Evolutionary conservation across 73 alveolate genomes (phyloP), one percentile per base, ranked within the genome.

Genomic region (Stentor roeselii): DNA sequence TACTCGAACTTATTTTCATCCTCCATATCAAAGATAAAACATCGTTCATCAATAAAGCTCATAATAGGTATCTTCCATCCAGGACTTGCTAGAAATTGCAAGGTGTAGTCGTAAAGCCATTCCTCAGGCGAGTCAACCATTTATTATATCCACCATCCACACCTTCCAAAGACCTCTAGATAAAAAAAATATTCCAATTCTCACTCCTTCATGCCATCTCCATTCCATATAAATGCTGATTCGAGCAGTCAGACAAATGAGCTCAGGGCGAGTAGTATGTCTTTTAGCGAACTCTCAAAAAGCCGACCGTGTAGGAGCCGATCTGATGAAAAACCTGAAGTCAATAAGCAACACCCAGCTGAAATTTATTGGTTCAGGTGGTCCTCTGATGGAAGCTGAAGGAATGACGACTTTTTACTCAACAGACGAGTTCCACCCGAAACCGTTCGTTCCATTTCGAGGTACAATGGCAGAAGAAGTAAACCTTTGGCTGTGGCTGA

Each of bases 11-110:
- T 95, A 84, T 95, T 95, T 84, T 95, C 98, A 36, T 93, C 97
- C 41, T 95, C 98, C 75, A 82, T 89, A 82, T 95, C 99, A 86
- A 95, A 95, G 38, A 92, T 83, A 3, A 90, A 42, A 83, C 98
- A 95, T 85, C 93, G 86, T 85, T 95, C 96, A 34, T 82, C 88
- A 27, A 92, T 83, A 87, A 92, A 92, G 60, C 82, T 60, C 90
- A 88, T 86, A 36, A 92, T 84, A 6, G 97, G 97, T 3, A 88
- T 84, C 76, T 87, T 92, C 97, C 97, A 92, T 30, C 86, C 83
- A 3, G 97, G 97, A 30, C 90, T 60, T 75, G 86, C 78, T 60
- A 92, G 84, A 83, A 89, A 92, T 42, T 84, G 78, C 60, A 92
- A 83, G 41, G 90, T 90, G 77, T 85, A 86, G 60, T 92, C 97